Percentiles rank a stretch among this genome's conserved stretches.
phyloP scores from a whole-genome alignment of 192 early-diverging fungal species.

The Linnemannia hyalina region DNA sequence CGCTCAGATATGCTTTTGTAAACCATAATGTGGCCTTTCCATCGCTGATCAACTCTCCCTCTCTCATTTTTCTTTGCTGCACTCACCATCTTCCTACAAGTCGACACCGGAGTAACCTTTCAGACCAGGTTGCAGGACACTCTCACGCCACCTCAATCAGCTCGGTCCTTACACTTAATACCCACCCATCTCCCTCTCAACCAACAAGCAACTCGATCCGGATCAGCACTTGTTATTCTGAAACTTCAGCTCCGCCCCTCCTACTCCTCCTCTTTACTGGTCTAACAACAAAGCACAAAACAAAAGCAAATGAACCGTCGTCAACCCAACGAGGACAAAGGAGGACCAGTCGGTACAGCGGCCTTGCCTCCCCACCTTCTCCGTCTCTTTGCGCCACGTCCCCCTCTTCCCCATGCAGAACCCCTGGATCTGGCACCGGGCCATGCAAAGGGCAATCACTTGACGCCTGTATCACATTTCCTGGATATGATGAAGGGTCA shows the following conservation, averaged over 20 bases:
- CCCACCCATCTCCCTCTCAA: neutral
- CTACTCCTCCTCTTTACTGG: neutral
- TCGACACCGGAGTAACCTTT: neutral
- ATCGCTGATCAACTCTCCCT: neutral
- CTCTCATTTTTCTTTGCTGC: neutral
- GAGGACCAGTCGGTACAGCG: conserved; percentile 45
- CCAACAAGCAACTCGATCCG: neutral
- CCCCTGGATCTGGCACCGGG: conserved; percentile 77
- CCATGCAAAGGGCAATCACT: conserved; percentile 63
- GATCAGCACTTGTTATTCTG: neutral
- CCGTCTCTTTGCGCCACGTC: conserved; percentile 85
- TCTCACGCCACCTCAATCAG: neutral
- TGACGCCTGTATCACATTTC: conserved; percentile 73
- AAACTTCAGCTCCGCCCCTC: neutral
- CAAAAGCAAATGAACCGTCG: conserved; percentile 43
- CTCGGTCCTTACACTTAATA: neutral
- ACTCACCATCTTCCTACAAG: neutral
- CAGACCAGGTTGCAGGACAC: neutral
- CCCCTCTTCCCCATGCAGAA: conserved; percentile 73
- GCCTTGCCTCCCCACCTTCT: conserved; percentile 78
- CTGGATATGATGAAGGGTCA: conserved; percentile 65
- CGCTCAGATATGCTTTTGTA: neutral
- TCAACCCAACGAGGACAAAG: conserved; percentile 26
- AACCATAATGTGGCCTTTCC: neutral
- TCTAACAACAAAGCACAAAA: neutral